phyloP scores from a whole-genome alignment of 352 stramenopile genomes.

The Elongisporangium senticosum region DNA sequence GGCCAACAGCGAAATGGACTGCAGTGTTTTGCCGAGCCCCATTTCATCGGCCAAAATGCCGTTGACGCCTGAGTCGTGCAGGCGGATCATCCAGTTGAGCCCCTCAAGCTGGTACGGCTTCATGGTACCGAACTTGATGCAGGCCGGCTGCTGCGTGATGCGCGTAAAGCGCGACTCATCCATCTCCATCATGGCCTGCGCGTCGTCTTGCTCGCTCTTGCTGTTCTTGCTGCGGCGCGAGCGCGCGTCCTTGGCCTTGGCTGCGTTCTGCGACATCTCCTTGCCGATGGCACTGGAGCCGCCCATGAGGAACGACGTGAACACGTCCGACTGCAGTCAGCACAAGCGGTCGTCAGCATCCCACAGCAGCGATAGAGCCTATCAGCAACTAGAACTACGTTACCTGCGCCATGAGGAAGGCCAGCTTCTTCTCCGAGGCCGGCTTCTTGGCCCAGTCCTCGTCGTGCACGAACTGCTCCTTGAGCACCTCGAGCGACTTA shows the following conservation, averaged over 20 bases:
- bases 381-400: not conserved
- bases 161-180: slow-evolving; percentile 77
- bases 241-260: slow-evolving; percentile 30
- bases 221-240: slow-evolving; percentile 52
- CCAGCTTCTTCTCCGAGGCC: slow-evolving; percentile 67
- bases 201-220: slow-evolving; percentile 56
- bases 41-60: slow-evolving; percentile 85
- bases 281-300: slow-evolving; percentile 70
- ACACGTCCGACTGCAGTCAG: slow-evolving; percentile 61
- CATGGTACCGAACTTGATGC: slow-evolving; percentile 85
- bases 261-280: slow-evolving; percentile 60
- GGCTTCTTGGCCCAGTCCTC: slow-evolving; percentile 40
- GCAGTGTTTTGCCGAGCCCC: slow-evolving; percentile 94
- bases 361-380: not conserved
- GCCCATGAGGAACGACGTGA: slow-evolving; percentile 86
- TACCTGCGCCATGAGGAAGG: slow-evolving; percentile 83
- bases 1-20: slow-evolving; percentile 97
- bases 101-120: slow-evolving; percentile 86
- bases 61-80: slow-evolving; percentile 89
- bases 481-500: slow-evolving; percentile 69
- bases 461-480: slow-evolving; percentile 53
- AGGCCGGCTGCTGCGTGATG: slow-evolving; percentile 74
- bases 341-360: not conserved
- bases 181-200: slow-evolving; percentile 67
- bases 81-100: slow-evolving; percentile 90